These are phyloP conservation scores for Mortierella sp. DNA, from an alignment of 371 early-diverging fungal genomes.

Conservation along the genomic window DNA sequence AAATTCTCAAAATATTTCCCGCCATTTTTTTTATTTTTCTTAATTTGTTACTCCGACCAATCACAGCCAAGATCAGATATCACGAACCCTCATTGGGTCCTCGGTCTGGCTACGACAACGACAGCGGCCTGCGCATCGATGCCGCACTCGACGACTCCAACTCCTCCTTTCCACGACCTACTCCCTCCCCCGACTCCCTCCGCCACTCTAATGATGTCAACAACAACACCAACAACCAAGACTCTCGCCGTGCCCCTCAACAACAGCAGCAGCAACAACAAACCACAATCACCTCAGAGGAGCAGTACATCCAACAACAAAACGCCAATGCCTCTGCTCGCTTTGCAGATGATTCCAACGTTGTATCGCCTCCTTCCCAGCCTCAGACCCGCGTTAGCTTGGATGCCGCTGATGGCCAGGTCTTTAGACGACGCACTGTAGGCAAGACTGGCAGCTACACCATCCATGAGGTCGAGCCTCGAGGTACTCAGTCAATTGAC, in stretches of 20 bases:
- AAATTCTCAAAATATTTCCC: not conserved
- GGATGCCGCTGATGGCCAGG: constrained; percentile 20
- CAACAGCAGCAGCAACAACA: constrained; percentile 22
- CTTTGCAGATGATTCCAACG: constrained; percentile 21
- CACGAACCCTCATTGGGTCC: constrained; percentile 53
- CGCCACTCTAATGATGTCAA: constrained; percentile 16
- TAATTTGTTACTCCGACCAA: constrained; percentile 7
- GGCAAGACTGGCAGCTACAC: constrained; percentile 18
- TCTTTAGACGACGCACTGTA: constrained; percentile 25
- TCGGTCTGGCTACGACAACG: constrained; percentile 33
- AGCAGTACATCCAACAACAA: constrained; percentile 8
- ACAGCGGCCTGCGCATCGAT: constrained; percentile 17
- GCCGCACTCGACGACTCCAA: constrained; percentile 4
- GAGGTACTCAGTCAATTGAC: constrained; percentile 42
- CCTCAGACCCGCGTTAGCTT: constrained; percentile 27
- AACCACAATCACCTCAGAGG: not conserved
- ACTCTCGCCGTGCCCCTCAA: constrained; percentile 24
- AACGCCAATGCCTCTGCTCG: constrained; percentile 4
- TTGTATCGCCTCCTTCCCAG: constrained; percentile 13
- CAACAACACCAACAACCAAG: constrained; percentile 19
- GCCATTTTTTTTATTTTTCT: constrained; percentile 11
- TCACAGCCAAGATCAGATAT: constrained; percentile 78
- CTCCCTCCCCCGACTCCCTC: constrained; percentile 42
- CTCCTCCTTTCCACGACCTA: constrained; percentile 15
- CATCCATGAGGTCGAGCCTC: constrained; percentile 16